Evolutionary conservation across 805 yeast genomes (phyloP), one percentile per base, ranked within the genome.

Genomic region (Ogataea pini): DNA sequence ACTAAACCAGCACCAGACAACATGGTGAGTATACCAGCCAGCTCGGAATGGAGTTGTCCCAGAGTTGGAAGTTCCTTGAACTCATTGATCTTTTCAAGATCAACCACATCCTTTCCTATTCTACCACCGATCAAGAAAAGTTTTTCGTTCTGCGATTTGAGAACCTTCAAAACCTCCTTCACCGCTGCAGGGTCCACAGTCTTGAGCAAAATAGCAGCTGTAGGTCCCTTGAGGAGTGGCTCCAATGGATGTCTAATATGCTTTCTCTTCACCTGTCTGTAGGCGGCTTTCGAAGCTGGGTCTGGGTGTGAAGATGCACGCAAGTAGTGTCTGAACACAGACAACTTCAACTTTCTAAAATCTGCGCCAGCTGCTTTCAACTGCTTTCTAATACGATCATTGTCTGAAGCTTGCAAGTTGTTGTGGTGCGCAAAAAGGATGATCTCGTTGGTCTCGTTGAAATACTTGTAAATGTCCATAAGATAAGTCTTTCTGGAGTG

Each of bases 1-100:
- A 86, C 95, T 63, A 92, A 76, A 9, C 96, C 96, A 38, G 89
- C 91, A 62, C 97, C 98, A 49, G 96, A 88, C 54, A 88, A 74
- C 48, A 86, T 70, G n/a, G 91, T 83, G 62, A 92, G 79, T 47
- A 89, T 73, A 9, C 96, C 96, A 10, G 86, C 85, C 57, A 94
- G 78, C 75, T 91, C 87, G 8, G 86, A 81, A 49, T 88, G 94
- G 57, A 92, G 72, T 56, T 83, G 82, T 37, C 78, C 81, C 62
- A 83, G 73, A 4, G 82, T 69, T 36, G 96, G 94, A 61, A 94
- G 76, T 31, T 78, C 80, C 71, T 89, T 86, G 73, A 88, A 86
- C 53, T 73, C 58, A 36, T 78, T 72, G 42, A 91, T 68, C 47
- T 82, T 74, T 1, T 69, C 70, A 22, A 78, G 55, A 57, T 81